These are phyloP conservation scores for Skeletonema potamos DNA, from an alignment of 108 stramenopile genomes.

Conservation along the genomic window DNA sequence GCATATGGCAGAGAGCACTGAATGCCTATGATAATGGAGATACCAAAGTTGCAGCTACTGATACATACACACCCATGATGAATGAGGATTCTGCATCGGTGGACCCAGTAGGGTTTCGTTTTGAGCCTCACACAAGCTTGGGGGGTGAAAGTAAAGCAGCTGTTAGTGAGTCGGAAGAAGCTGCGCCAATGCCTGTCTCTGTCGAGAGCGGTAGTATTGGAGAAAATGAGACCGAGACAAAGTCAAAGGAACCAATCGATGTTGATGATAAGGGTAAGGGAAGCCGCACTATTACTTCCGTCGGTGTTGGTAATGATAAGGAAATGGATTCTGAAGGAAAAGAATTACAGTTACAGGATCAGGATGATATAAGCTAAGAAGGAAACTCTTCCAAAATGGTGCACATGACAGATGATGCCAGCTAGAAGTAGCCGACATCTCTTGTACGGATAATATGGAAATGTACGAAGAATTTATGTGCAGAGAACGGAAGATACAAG, in stretches of 20 bases:
- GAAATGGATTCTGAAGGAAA: too few species aligned
- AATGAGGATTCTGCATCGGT: neutral
- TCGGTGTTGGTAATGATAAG: too few species aligned
- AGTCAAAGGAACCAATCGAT: neutral
- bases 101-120: neutral
- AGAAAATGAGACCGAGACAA: neutral
- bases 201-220: neutral
- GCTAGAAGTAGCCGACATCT: too few species aligned
- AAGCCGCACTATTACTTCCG: neutral
- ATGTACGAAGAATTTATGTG: too few species aligned
- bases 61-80: neutral
- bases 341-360: too few species aligned
- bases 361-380: too few species aligned
- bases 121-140: neutral
- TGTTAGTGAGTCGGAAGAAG: neutral
- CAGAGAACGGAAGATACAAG: too few species aligned
- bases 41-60: neutral
- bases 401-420: too few species aligned
- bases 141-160: neutral
- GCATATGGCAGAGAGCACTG: conserved; percentile 25
- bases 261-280: neutral
- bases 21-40: conserved; percentile 5
- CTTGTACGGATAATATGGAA: too few species aligned
- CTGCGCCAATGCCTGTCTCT: neutral
- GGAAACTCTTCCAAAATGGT: too few species aligned